Evolutionary conservation across 441 rosid genomes (phyloP).

Genomic region (Populus tomentosa): DNA sequence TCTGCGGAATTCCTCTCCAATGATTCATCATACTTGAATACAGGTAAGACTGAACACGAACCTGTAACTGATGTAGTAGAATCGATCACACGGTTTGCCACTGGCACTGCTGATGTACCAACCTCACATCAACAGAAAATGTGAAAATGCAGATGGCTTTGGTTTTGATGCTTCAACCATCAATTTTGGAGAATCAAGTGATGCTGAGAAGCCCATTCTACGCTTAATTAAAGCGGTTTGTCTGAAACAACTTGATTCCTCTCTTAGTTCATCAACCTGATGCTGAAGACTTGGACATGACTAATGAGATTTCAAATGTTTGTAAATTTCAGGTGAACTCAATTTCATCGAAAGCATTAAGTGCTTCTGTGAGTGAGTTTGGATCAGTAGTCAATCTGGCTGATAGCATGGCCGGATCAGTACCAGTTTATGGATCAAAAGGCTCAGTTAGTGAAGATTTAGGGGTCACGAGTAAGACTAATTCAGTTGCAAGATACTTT

Average conservation of each 20-base stretch:
- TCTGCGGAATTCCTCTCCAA: neutral
- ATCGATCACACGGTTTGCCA: neutral
- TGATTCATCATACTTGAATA: neutral
- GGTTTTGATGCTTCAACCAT: neutral
- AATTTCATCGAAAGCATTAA: neutral
- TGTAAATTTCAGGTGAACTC: neutral
- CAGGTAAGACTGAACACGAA: neutral
- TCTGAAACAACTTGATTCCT: neutral
- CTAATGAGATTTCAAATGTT: neutral
- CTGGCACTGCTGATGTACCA: neutral
- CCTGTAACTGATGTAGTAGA: neutral
- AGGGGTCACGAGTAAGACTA: neutral
- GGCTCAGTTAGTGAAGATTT: neutral
- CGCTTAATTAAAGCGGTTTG: neutral
- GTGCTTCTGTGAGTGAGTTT: neutral
- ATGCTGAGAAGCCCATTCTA: neutral
- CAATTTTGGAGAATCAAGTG: neutral
- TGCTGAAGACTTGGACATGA: neutral
- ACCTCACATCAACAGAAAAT: neutral
- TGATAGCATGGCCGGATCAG: neutral
- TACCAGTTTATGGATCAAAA: neutral
- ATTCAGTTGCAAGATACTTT: neutral
- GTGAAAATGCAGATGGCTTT: neutral
- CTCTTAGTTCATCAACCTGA: neutral
- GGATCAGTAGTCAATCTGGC: neutral